Evolutionary conservation across 2,329 filamentous ascomycete species (phyloP), one percentile per base, ranked within the genome.

Genomic region (Fusarium dlaminii): DNA sequence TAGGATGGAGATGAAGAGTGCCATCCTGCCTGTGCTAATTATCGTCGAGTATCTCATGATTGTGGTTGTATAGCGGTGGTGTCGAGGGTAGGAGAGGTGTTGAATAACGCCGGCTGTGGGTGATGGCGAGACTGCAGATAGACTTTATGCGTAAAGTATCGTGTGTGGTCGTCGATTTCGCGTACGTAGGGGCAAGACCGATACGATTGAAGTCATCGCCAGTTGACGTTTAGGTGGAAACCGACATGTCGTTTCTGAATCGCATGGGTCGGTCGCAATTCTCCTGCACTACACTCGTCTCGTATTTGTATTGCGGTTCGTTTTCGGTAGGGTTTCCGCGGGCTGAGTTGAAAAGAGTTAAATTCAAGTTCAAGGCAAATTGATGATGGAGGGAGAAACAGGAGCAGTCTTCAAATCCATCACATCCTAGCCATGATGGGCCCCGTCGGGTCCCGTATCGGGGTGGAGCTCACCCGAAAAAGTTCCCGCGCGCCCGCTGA

Each of bases 171-270:
- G 66, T 63, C 58, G 65, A 72, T 67, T 68, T 57, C 51, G 68
- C 65, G 71, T 68, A 46, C 57, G 68, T 66, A 55, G 63, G 58
- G 64, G 65, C 72, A 71, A 67, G 61, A 45, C 54, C 45, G 60
- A 58, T 62, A 42, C 66, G 27, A 66, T 68, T 66, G 63, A 52
- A 61, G 49, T 72, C 66, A 66, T 68, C 45, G 68, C 64, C 54
- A 59, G 70, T 56, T 63, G 57, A 66, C 49, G 68, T 72, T 79
- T 72, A 78, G 52, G 66, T 54, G 55, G 52, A 36, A 61, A 42
- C 54, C 34, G 43, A 68, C 78, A 79, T 79, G 32, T 73, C 68
- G 64, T 34, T 63, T 40, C 36, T 34, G n/a, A 36, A 45, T 30
- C 36, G 59, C 42, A 52, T 59, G 60, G 37, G 49, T 40, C 37